Evolutionary conservation across 2,329 filamentous ascomycete genomes (phyloP).

Genomic region (Davidsoniella neocaledoniae): DNA sequence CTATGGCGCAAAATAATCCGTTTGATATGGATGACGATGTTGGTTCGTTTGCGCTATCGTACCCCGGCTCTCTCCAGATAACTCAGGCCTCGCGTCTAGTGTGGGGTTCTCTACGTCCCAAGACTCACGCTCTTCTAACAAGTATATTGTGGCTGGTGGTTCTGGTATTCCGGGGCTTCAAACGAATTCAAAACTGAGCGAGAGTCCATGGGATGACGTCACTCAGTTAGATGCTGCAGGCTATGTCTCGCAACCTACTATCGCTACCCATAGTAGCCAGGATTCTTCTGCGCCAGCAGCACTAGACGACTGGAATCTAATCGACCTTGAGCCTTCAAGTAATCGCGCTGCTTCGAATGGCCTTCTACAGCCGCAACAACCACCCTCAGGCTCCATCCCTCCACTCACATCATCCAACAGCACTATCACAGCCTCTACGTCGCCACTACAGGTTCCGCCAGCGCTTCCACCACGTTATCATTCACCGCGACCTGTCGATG

Average conservation of each 20-base stretch:
- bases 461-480: not conserved
- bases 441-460: not conserved
- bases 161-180: not conserved
- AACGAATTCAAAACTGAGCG: no score
- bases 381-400: not conserved
- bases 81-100: not conserved
- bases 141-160: not conserved
- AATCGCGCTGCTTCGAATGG: not conserved
- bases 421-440: not conserved
- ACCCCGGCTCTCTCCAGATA: no score
- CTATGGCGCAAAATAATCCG: no score
- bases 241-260: not conserved
- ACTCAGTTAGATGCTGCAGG: not conserved
- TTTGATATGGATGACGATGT: not conserved
- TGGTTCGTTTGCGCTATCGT: not conserved
- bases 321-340: conserved; percentile 20
- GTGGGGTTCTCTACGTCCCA: not conserved
- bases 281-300: conserved; percentile 3
- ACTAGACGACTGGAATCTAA: conserved; percentile 34
- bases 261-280: not conserved
- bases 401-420: not conserved
- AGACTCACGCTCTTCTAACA: conserved; percentile 3
- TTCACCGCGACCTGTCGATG: conserved; percentile 14
- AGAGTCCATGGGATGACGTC: conserved; percentile 5
- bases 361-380: not conserved